Evolutionary conservation across 139 green algal species (phyloP).

Genomic region (Nannochloris sp.): DNA sequence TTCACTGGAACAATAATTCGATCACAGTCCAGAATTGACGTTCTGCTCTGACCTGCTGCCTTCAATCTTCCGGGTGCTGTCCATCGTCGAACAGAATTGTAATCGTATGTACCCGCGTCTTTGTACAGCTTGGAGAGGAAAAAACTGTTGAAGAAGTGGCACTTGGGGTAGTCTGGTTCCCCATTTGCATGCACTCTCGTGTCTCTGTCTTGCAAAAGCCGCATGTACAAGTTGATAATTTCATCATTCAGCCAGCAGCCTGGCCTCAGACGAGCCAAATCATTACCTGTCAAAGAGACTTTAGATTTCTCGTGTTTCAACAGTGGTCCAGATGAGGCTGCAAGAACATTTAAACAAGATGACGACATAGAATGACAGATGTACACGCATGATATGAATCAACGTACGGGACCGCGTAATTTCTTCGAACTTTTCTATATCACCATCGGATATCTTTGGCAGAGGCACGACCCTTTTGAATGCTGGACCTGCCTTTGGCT

Average conservation of each 20-base stretch:
- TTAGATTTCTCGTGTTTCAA: slow-evolving; percentile 18
- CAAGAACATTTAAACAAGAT: neutral
- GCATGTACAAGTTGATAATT: slow-evolving; percentile 67
- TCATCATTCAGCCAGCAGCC: slow-evolving; percentile 71
- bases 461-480: neutral
- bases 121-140: slow-evolving; percentile 74
- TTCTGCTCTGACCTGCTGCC: slow-evolving; percentile 24
- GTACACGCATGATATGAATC: neutral
- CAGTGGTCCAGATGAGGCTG: slow-evolving; percentile 16
- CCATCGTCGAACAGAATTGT: slow-evolving; percentile 55
- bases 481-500: neutral
- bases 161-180: slow-evolving; percentile 16
- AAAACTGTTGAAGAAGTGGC: slow-evolving; percentile 77
- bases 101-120: slow-evolving; percentile 44
- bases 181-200: slow-evolving; percentile 12
- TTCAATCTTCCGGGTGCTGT: slow-evolving; percentile 38
- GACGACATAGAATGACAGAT: neutral
- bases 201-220: slow-evolving; percentile 58
- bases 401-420: neutral
- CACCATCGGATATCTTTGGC: slow-evolving; percentile 1
- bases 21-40: slow-evolving; percentile 47
- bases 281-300: slow-evolving; percentile 28
- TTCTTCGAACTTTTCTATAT: neutral
- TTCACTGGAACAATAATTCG: slow-evolving; percentile 61
- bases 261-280: slow-evolving; percentile 36